Evolutionary conservation across 257 asterid species (phyloP).

Genomic region (Nicotiana tomentosiformis): DNA sequence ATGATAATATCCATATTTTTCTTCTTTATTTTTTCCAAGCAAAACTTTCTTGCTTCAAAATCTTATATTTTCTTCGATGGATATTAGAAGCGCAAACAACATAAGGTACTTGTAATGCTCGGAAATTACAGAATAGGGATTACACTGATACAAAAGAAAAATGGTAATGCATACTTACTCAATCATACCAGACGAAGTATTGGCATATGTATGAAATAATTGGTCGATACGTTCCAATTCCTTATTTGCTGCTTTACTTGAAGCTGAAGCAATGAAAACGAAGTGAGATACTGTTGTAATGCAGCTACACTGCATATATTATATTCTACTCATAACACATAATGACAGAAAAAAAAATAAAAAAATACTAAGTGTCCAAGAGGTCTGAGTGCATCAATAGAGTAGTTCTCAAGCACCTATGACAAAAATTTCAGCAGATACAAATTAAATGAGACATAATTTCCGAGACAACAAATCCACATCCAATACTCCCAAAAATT

Average conservation of each 20-base stretch:
- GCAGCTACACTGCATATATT: not conserved
- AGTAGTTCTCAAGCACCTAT: not conserved
- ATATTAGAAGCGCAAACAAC: not conserved
- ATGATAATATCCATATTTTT: not conserved
- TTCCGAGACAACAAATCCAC: too few species aligned
- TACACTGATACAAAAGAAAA: not conserved
- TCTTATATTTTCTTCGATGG: not conserved
- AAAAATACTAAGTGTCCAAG: not conserved
- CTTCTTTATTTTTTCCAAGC: not conserved
- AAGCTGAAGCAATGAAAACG: slow-evolving; percentile 35
- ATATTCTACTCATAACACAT: not conserved
- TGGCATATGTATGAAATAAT: slow-evolving; percentile 53
- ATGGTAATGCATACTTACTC: slow-evolving; percentile 47
- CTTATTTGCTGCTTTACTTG: slow-evolving; percentile 66
- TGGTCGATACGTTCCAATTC: slow-evolving; percentile 59
- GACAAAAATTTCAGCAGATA: not conserved
- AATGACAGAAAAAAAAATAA: not conserved
- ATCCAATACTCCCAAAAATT: too few species aligned
- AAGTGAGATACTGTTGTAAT: not conserved
- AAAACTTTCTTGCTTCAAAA: not conserved
- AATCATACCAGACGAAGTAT: slow-evolving; percentile 39
- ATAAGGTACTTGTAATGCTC: not conserved
- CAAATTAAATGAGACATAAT: too few species aligned
- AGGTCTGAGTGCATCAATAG: not conserved
- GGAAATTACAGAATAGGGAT: not conserved